Conservation (phyloP, 1,284 basidiomycete species). For the Puccinia coronata region DNA sequence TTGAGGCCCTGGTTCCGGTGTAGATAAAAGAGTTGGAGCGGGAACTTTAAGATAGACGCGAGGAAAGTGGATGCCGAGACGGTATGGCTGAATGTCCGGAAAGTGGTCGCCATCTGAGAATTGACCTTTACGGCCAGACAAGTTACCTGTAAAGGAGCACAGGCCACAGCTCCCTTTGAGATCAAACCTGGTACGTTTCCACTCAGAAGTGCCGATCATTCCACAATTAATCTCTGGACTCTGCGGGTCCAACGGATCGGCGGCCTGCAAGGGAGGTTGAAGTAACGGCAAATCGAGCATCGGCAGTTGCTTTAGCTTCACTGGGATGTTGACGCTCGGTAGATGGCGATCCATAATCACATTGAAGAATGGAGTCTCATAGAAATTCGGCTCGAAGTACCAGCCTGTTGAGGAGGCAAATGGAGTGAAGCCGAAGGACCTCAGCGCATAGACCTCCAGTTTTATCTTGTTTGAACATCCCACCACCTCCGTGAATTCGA, state of each 20-base stretch:
- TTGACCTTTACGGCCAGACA: background rate
- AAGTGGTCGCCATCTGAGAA: slow-evolving; percentile 9
- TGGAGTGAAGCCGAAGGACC: slow-evolving; percentile 16
- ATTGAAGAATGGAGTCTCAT: slow-evolving; percentile 6
- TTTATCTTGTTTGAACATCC: background rate
- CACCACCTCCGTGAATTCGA: slow-evolving; percentile 14
- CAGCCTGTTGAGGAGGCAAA: background rate
- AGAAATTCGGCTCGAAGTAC: slow-evolving; percentile 25
- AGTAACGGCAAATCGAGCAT: background rate
- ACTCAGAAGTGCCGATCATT: background rate
- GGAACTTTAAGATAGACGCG: background rate
- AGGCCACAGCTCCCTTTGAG: slow-evolving; percentile 3
- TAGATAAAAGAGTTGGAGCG: background rate
- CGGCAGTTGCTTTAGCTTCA: background rate
- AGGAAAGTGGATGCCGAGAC: slow-evolving; percentile 16
- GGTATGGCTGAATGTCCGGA: slow-evolving; percentile 15
- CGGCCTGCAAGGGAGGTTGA: background rate
- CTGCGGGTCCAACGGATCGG: background rate
- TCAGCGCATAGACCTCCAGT: slow-evolving; percentile 24
- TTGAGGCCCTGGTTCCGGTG: too few species aligned
- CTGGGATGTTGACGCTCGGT: background rate
- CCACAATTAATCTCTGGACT: background rate
- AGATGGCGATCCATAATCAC: slow-evolving; percentile 4
- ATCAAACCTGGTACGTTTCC: background rate
- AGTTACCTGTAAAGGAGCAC: slow-evolving; percentile 17